Percentiles rank a stretch among this genome's conserved stretches.
phyloP scores from a whole-genome alignment of 306 rosid species.

The Quercus berberidifolia region DNA sequence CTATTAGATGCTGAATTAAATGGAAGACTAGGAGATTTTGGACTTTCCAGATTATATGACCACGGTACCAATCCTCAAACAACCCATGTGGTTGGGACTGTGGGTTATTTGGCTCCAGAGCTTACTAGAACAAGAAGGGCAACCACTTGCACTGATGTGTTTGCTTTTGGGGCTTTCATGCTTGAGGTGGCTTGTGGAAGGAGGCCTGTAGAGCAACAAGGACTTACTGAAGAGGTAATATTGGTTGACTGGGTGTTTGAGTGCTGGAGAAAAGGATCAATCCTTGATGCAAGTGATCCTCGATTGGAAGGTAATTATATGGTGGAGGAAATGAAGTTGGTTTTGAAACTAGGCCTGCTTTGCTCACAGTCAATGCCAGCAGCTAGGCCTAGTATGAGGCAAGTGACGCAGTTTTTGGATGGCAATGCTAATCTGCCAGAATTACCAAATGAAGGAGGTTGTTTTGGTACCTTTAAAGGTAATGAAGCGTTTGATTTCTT shows the following conservation, averaged over 20 bases:
- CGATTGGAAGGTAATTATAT: conserved; percentile 34
- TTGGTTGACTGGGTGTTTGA: conserved; percentile 56
- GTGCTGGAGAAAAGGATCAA: conserved; percentile 36
- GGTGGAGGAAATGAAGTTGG: conserved; percentile 41
- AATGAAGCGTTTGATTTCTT: neutral
- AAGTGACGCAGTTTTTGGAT: conserved; percentile 46
- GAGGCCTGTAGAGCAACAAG: conserved; percentile 46
- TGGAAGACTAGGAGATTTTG: conserved; percentile 73
- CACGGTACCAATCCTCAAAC: conserved; percentile 64
- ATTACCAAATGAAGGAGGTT: neutral
- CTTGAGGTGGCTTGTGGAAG: conserved; percentile 71
- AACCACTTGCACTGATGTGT: conserved; percentile 54
- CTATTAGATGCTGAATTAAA: conserved; percentile 53
- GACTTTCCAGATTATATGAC: conserved; percentile 60
- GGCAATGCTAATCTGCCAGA: conserved; percentile 33
- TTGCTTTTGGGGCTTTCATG: conserved; percentile 61
- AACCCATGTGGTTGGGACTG: conserved; percentile 67
- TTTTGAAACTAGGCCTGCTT: conserved; percentile 52
- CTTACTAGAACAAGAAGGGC: conserved; percentile 59
- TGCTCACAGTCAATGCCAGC: conserved; percentile 46
- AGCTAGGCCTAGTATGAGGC: conserved; percentile 61
- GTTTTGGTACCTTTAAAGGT: neutral
- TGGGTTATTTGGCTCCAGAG: conserved; percentile 76
- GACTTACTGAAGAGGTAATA: conserved; percentile 26
- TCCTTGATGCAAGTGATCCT: conserved; percentile 51